Evolutionary conservation across 2,329 filamentous ascomycete genomes (phyloP).

Genomic region (Penicillium sp.): DNA sequence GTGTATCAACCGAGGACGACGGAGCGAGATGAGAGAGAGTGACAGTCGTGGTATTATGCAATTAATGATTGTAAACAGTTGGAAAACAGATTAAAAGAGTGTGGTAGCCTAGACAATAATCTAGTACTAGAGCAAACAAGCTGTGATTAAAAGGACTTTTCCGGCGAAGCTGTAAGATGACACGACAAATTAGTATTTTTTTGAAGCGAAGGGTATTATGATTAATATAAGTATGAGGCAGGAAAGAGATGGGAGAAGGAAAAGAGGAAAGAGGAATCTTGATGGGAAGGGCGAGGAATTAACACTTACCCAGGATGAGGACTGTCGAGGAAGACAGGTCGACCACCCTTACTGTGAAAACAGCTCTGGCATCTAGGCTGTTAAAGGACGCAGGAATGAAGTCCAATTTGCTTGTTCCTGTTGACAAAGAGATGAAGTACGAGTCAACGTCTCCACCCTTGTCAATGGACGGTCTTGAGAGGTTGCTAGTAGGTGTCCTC

Average conservation of each 20-base stretch:
- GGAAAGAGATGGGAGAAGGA: constrained; percentile 11
- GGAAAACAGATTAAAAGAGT: constrained; percentile 47
- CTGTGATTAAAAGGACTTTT: constrained; percentile 19
- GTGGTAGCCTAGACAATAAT: constrained; percentile 42
- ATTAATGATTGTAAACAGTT: constrained; percentile 58
- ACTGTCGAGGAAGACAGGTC: constrained; percentile 38
- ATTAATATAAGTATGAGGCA: constrained; percentile 17
- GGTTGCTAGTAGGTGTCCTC: constrained; percentile 25
- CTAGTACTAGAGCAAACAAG: constrained; percentile 27
- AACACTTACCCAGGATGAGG: constrained; percentile 39
- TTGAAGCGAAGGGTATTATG: not conserved
- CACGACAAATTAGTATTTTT: constrained; percentile 4
- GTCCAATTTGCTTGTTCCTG: constrained; percentile 33
- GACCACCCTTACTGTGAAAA: constrained; percentile 42
- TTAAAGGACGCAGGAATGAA: constrained; percentile 38
- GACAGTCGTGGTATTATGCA: constrained; percentile 46
- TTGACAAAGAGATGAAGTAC: constrained; percentile 40
- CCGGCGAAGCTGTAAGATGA: constrained; percentile 29
- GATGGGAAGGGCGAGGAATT: constrained; percentile 2
- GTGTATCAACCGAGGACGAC: constrained; percentile 34
- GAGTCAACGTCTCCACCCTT: constrained; percentile 47
- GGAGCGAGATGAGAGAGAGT: constrained; percentile 42
- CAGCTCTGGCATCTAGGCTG: constrained; percentile 44
- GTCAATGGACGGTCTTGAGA: constrained; percentile 28
- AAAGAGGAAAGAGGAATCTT: constrained; percentile 17